Conservation (phyloP, 371 early-diverging fungal genomes). For the Zopfochytrium polystomum region DNA sequence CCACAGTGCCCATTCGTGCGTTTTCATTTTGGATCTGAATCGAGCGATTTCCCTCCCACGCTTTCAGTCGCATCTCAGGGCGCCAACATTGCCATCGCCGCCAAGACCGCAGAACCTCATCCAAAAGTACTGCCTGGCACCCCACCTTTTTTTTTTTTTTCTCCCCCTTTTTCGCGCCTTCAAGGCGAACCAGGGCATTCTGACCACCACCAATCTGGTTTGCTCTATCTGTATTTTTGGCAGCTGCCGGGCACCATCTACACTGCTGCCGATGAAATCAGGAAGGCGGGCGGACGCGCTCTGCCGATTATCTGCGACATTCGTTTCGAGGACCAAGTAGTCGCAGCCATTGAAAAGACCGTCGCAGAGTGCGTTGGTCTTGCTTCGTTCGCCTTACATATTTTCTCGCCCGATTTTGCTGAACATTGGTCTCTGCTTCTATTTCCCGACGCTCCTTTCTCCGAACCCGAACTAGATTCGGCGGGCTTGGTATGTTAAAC, state of each 20-base stretch:
- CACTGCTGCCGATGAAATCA: constrained; percentile 70
- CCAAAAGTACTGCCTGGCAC: constrained; percentile 60
- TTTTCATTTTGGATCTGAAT: too few species aligned
- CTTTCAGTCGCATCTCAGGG: constrained; percentile 69
- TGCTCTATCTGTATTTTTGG: background rate
- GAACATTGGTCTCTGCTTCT: background rate
- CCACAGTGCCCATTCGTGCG: too few species aligned
- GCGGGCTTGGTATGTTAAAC: background rate
- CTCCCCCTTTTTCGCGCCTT: background rate
- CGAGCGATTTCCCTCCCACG: too few species aligned
- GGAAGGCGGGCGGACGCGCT: constrained; percentile 69
- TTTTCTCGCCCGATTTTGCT: background rate
- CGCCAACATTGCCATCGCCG: constrained; percentile 71
- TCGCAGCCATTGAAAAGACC: constrained; percentile 62
- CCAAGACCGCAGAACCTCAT: constrained; percentile 74
- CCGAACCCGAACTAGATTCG: background rate
- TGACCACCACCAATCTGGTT: too few species aligned
- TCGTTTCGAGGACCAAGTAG: constrained; percentile 68
- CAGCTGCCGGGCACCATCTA: constrained; percentile 77
- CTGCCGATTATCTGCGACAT: constrained; percentile 78
- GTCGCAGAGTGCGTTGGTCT: constrained; percentile 43
- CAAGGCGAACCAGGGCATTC: too few species aligned
- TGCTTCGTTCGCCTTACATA: background rate
- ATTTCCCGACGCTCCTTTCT: background rate
- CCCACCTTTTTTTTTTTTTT: constrained; percentile 4